Base-by-base conservation (phyloP, 768 basidiomycete species). In the Clitopilus passeckerianus region DNA sequence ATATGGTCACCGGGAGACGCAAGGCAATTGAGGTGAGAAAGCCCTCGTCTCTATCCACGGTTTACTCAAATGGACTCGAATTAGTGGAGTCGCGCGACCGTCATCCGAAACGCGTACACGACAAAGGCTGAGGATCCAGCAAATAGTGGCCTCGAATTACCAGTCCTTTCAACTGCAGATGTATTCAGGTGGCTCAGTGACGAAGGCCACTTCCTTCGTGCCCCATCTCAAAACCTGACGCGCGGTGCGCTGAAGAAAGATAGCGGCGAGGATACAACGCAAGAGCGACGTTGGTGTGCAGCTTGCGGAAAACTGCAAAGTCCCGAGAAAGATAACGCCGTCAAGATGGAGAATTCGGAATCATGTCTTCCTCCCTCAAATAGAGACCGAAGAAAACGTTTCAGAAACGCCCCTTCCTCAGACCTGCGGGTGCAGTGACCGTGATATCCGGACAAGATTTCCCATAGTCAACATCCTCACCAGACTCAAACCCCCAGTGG, bases 1-100 rank as follows among this genome's bases (percentile, higher is more conserved):
- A 60, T 34, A 66, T 82, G 5, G 64, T 77, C 18, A 55, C 71
- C 30, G 83, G 83, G 20, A 72, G 82, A 58, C 71, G 77, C 57
- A 82, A 83, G 66, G 81, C 81, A 3, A 80, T 84, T 14, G 80
- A 82, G 69, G 82, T 81, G 63, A 58, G 70, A 57, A 35, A 33
- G 16, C 14, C 33, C 8, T 41, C 57, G 24, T 16, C 57, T n/a
- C 7, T 23, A 23, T 27, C 24, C 30, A 14, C 14, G 5, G 23
- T 57, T 44, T 30, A 41, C n/a, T 9, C 7, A 24, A 23, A 7
- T 54, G 24, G 27, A 27, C n/a, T 18, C 7, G 20, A 24, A 3
- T 35, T 55, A 84, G 83, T 82, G 80, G 80, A 73, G 74, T 46
- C 78, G 81, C 44, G 76, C 79, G 9, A 72, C 69, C 52, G 80